Evolutionary conservation across 2,329 filamentous ascomycete species (phyloP), one percentile per base, ranked within the genome.

Genomic region (Decorospora gaudefroyi): DNA sequence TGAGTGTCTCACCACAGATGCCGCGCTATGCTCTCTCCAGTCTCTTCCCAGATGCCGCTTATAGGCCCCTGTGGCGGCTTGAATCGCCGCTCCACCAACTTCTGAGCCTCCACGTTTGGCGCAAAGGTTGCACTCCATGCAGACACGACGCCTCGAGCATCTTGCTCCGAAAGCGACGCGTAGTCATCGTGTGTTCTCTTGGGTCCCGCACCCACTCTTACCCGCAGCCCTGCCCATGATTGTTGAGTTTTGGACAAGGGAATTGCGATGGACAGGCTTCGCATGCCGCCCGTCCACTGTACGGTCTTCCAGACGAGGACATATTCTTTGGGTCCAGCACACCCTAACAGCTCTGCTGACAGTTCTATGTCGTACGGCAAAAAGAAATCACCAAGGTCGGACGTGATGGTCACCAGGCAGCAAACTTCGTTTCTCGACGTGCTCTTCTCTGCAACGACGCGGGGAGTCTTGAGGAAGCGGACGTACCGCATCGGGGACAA

Each of bases 21-120:
- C 28, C 84, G 74, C 4, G 85, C 85, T 59, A 88, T 88, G 62
- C 83, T 86, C 59, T 88, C 85, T 3, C 85, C 84, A 0, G 83
- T 86, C 59, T 88, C 85, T 63, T 88, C 85, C 74, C 80, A 84
- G 30, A 88, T 78, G 22, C 68, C 67, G 7, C 84, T 56, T 4
- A 61, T 61, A 4, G 70, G 57, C 15, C 70, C 66, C 23, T 68
- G 63, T 4, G 70, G 57, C 6, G 78, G 68, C 9, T 59, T 57
- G 44, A 85, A 76, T 10, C 78, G 74, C 50, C 84, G 73, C 56
- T 84, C 76, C 1, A 85, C 76, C 10, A 80, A 68, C 51, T 75
- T 78, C 9, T 76, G 74, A 1, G 77, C 74, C 27, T 75, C 72
- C 13, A 67, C 64, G 6, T 64, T 55, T 4, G 64, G 57, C 43